Conservation (phyloP, 768 basidiomycete species). For the Amanita rubescens region DNA sequence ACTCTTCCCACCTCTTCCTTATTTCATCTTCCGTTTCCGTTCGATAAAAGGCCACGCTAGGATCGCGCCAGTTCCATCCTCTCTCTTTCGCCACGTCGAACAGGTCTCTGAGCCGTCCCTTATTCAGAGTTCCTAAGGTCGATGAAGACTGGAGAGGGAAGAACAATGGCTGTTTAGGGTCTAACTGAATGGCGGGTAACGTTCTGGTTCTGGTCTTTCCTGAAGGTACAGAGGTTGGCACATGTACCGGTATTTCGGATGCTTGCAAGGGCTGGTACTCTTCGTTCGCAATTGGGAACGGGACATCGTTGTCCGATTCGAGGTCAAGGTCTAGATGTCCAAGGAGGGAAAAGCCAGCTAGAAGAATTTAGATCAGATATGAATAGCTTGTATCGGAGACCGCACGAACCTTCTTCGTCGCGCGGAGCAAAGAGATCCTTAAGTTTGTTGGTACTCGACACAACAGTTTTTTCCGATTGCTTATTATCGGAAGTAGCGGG, state of each 20-base stretch:
- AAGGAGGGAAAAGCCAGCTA: constrained; percentile 70
- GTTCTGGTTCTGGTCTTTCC: not conserved
- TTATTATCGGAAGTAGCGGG: constrained; percentile 4
- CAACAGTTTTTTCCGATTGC: not conserved
- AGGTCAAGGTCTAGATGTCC: constrained; percentile 68
- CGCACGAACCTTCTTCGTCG: constrained; percentile 51
- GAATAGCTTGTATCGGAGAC: not conserved
- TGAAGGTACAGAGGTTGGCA: not conserved
- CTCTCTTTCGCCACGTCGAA: constrained; percentile 42
- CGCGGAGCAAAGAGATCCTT: constrained; percentile 71
- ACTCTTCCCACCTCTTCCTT: constrained; percentile 61
- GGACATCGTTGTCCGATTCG: constrained; percentile 56
- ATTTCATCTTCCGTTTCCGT: constrained; percentile 55
- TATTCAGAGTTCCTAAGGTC: constrained; percentile 10
- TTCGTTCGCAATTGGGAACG: constrained; percentile 16
- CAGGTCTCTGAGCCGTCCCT: constrained; percentile 35
- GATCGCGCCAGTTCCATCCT: constrained; percentile 41
- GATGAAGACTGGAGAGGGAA: constrained; percentile 40
- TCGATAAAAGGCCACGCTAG: constrained; percentile 36
- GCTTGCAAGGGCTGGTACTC: constrained; percentile 14
- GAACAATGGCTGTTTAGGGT: constrained; percentile 52
- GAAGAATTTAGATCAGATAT: not conserved
- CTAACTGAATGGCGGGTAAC: constrained; percentile 28
- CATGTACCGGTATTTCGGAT: constrained; percentile 8
- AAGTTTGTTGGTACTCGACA: constrained; percentile 29